Percentiles rank a stretch among this genome's conserved stretches.
Evolutionary conservation across 208 protist species (phyloP).

Genomic region (Leptomonas pyrrhocoris): DNA sequence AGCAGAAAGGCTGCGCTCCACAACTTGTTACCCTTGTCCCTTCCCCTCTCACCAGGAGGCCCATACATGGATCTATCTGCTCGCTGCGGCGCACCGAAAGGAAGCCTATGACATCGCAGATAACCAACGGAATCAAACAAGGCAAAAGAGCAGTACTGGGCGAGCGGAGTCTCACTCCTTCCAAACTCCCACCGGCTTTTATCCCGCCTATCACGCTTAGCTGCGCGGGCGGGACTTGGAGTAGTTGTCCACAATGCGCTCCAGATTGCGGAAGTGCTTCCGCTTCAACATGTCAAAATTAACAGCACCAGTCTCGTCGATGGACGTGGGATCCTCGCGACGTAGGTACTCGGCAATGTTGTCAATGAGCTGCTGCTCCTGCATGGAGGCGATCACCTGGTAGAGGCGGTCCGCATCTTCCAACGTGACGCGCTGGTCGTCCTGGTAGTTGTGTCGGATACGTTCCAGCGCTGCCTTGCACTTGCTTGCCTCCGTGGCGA

Average conservation of each 20-base stretch:
- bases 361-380: conserved; percentile 42
- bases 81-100: no score
- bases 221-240: conserved; percentile 29
- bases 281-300: conserved; percentile 55
- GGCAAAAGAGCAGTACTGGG: no score
- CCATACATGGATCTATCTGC: no score
- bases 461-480: conserved; percentile 51
- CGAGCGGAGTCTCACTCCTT: no score
- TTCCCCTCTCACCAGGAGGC: no score
- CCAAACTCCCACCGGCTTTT: no score
- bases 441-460: conserved; percentile 43
- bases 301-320: conserved; percentile 49
- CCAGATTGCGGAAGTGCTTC: conserved; percentile 62
- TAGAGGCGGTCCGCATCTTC: conserved; percentile 60
- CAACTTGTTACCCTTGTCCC: no score
- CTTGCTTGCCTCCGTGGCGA: conserved; percentile 49
- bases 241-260: conserved; percentile 55
- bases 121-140: no score
- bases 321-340: conserved; percentile 49
- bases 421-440: conserved; percentile 49
- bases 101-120: no score
- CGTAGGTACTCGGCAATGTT: conserved; percentile 55
- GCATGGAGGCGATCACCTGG: conserved; percentile 34
- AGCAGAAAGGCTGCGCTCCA: no score
- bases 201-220: not conserved